Evolutionary conservation across 2,329 filamentous ascomycete genomes (phyloP), one percentile per base, ranked within the genome.

Genomic region (Cryphonectria carpinicola): DNA sequence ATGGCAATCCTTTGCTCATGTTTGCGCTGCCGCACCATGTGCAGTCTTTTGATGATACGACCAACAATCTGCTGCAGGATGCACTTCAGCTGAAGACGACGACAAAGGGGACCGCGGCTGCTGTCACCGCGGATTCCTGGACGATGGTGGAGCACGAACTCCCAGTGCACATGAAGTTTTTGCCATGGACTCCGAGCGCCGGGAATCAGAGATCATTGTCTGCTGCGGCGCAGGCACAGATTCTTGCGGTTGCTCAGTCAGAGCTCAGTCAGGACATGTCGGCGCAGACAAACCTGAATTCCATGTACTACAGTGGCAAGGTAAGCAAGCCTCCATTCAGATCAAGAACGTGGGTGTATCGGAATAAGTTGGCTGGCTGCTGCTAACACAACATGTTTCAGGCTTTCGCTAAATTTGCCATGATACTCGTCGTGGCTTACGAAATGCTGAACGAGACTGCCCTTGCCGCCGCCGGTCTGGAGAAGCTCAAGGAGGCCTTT

Each of bases 301-400:
- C 94, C 52, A 95, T 97, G 89, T 98, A 98, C 81, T 98, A 92
- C 80, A 93, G 92, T 75, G 96, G 96, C 75, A 98, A 95, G 84
- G 92, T 87, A 72, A 74, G 80, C 72, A 41, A 13, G 10, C 14
- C 13, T 4, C 41, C 14, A 39, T 19, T 14, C 37, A 10, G n/a
- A 17, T 17, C 13, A 8, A 22, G 19, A 10, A 3, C 22, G 22
- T 1, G 11, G 1, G n/a, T 39, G n/a, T 8, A 10, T 19, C 6
- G 1, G 19, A 35, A 10, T 17, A 35, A 74, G 71, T 66, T 49
- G 19, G 14, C 61, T 28, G 11, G 41, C 6, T 25, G 61, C 67
- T 65, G 61, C 67, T 65, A 19, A 69, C 37, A 77, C 66, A 43
- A 39, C 43, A 3, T 66, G 17, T 22, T 69, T 69, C 60, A 90